These are phyloP conservation scores for Malus sylvestris DNA, from an alignment of 306 rosid genomes.

Conservation along the genomic window DNA sequence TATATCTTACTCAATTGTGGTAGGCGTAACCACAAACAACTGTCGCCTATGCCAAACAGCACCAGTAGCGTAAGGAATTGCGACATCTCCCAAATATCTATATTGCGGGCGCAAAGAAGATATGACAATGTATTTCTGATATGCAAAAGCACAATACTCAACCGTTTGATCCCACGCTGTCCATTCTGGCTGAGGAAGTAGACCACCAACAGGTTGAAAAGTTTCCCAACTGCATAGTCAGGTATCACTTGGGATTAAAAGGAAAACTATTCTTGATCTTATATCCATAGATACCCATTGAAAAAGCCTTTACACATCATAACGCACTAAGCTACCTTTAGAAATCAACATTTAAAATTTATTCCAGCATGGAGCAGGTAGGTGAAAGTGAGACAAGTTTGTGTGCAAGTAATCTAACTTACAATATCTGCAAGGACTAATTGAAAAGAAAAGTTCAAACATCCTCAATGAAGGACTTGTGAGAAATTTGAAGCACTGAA, in stretches of 20 bases:
- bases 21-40: conserved; percentile 88
- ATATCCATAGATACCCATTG: background rate
- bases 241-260: background rate
- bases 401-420: background rate
- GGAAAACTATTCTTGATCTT: background rate
- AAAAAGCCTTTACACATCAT: background rate
- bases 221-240: conserved; percentile 83
- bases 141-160: conserved; percentile 95
- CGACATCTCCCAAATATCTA: conserved; percentile 95
- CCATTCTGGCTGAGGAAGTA: conserved; percentile 99
- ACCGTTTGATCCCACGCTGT: conserved; percentile 98
- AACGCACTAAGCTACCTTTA: background rate
- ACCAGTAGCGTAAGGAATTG: conserved; percentile 85
- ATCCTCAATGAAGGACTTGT: background rate
- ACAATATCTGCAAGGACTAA: background rate
- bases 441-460: background rate
- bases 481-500: background rate
- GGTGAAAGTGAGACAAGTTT: background rate
- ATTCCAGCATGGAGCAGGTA: background rate
- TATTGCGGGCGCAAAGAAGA: conserved; percentile 95
- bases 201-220: conserved; percentile 89
- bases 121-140: conserved; percentile 82
- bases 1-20: conserved; percentile 83
- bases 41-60: conserved; percentile 98
- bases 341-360: background rate